These are phyloP conservation scores for Prunus davidiana DNA, from an alignment of 306 rosid species.

Conservation along the genomic window DNA sequence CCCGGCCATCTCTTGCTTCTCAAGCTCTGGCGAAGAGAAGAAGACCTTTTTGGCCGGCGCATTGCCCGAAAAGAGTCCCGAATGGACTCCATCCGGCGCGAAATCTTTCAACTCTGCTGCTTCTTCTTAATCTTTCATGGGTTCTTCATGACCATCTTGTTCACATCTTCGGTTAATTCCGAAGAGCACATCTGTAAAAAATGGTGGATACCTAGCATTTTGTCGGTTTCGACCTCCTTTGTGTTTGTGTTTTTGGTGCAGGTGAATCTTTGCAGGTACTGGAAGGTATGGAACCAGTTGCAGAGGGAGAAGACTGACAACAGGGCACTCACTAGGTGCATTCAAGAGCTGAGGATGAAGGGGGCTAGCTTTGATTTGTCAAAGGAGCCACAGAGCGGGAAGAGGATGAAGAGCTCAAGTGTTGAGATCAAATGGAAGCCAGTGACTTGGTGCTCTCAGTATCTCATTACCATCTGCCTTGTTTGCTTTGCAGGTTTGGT, in stretches of 20 bases:
- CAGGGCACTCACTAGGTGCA: conserved; percentile 53
- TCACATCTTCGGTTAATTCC: conserved; percentile 48
- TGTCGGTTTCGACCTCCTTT: conserved; percentile 50
- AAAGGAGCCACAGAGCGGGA: conserved; percentile 52
- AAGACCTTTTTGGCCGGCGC: conserved; percentile 51
- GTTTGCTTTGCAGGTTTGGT: conserved; percentile 59
- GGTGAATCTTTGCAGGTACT: conserved; percentile 47
- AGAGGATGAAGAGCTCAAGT: conserved; percentile 88
- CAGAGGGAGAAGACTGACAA: conserved; percentile 52
- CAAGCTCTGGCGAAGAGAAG: conserved; percentile 90
- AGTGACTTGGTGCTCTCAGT: conserved; percentile 43
- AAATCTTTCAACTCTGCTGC: conserved; percentile 65
- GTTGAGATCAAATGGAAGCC: conserved; percentile 87
- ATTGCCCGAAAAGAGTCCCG: conserved; percentile 51
- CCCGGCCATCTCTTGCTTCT: conserved; percentile 83
- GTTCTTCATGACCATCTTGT: conserved; percentile 58
- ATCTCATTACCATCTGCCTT: conserved; percentile 48
- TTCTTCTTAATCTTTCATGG: conserved; percentile 70
- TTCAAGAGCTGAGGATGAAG: conserved; percentile 86
- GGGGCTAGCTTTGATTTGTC: conserved; percentile 83
- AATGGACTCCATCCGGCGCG: conserved; percentile 49
- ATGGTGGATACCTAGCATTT: conserved; percentile 76
- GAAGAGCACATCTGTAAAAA: conserved; percentile 31
- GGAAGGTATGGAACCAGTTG: conserved; percentile 68
- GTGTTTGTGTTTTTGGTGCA: conserved; percentile 57